Conservation (phyloP, 495 filamentous ascomycete genomes). For the Annulohypoxylon nitens region DNA sequence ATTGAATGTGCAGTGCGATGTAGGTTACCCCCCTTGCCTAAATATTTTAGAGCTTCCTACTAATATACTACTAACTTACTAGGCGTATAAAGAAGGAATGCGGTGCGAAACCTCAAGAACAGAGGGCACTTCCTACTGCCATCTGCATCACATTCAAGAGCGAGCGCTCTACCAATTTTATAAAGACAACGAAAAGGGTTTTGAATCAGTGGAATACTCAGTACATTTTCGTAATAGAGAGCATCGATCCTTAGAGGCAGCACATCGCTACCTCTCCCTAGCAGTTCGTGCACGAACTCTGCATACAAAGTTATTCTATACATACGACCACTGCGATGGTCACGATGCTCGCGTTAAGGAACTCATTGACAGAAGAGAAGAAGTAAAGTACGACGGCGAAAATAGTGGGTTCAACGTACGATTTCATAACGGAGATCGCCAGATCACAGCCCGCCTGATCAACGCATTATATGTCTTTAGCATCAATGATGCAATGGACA, state of each 20-base stretch:
- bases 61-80: background rate
- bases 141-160: background rate
- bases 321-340: background rate
- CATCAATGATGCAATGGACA: too few relatives aligned
- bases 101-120: background rate
- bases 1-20: background rate
- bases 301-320: background rate
- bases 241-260: background rate
- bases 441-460: too few relatives aligned
- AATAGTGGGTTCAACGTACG: too few relatives aligned
- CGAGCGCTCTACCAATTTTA: background rate
- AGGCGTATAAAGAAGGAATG: background rate
- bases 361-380: too few relatives aligned
- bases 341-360: background rate
- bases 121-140: background rate
- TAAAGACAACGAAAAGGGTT: background rate
- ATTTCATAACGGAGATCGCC: too few relatives aligned
- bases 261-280: background rate
- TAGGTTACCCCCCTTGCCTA: background rate
- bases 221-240: background rate
- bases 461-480: too few relatives aligned
- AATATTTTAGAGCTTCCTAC: background rate
- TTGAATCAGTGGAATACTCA: background rate
- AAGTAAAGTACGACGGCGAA: too few relatives aligned
- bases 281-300: background rate